phyloP scores from a whole-genome alignment of 208 protist genomes.

The Trypanosoma vivax region DNA sequence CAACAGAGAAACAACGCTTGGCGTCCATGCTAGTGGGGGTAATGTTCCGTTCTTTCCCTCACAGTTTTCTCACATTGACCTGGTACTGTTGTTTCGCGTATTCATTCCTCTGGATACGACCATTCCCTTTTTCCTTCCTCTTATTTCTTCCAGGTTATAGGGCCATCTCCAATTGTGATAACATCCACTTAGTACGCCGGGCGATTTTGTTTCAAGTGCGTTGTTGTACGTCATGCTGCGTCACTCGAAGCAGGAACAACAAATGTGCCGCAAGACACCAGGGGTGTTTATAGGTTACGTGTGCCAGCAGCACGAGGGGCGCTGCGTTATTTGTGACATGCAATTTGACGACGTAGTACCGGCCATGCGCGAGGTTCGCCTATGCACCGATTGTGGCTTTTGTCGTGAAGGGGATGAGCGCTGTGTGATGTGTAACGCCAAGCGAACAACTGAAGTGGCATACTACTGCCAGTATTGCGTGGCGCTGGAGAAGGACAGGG shows the following conservation, averaged over 20 bases:
- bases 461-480: conserved; percentile 88
- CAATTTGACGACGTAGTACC: conserved; percentile 65
- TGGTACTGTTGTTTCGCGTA: background rate
- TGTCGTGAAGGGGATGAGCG: conserved; percentile 62
- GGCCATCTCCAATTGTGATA: background rate
- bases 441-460: conserved; percentile 53
- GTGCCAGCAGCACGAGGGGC: conserved; percentile 82
- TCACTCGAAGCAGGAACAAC: conserved; percentile 74
- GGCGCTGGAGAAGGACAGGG: conserved; percentile 81
- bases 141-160: background rate
- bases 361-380: conserved; percentile 70
- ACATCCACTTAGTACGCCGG: background rate
- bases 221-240: conserved; percentile 38
- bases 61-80: background rate
- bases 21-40: too few species aligned
- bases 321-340: conserved; percentile 85
- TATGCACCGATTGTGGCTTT: conserved; percentile 87
- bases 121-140: too few species aligned
- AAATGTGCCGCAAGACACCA: conserved; percentile 85
- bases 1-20: too few species aligned
- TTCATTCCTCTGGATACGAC: background rate
- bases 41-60: too few species aligned
- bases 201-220: background rate
- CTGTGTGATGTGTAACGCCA: conserved; percentile 81
- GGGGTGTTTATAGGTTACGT: conserved; percentile 69